phyloP scores from a whole-genome alignment of 78 protist species.

The Monocercomonoides exilis region DNA sequence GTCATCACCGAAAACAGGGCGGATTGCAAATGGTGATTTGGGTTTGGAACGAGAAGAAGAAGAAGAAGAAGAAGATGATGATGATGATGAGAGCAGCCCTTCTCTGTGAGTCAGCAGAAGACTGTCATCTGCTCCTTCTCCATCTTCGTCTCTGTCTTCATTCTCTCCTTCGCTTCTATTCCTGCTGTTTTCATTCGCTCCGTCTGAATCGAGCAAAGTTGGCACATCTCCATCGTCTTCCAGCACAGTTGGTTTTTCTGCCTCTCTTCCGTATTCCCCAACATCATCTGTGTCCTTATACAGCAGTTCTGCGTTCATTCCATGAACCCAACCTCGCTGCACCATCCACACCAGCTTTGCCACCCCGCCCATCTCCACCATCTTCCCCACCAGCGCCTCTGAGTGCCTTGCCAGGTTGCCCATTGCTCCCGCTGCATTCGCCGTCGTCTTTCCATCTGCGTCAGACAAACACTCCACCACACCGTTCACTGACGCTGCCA shows the following conservation, averaged over 20 bases:
- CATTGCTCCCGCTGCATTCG: constrained; percentile 76
- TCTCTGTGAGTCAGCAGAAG: no score
- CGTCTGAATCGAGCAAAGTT: no score
- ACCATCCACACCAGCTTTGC: not conserved
- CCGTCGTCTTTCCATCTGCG: constrained; percentile 49
- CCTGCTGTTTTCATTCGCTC: no score
- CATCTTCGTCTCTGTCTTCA: no score
- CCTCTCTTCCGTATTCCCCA: not conserved
- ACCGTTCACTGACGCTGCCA: constrained; percentile 19
- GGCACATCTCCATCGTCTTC: not conserved
- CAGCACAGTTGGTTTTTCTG: not conserved
- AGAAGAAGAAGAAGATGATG: no score
- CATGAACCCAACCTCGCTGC: not conserved
- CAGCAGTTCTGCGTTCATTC: not conserved
- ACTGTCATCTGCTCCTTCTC: not conserved
- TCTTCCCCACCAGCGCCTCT: not conserved
- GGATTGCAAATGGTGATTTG: no score
- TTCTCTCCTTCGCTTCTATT: no score
- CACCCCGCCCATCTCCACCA: constrained; percentile 26
- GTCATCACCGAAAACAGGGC: no score
- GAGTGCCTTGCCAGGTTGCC: constrained; percentile 67
- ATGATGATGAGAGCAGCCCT: no score
- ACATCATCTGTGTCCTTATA: not conserved
- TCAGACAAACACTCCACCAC: constrained; percentile 3
- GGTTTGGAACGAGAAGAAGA: no score